These are phyloP conservation scores for Sclerospora graminicola DNA, from an alignment of 352 stramenopile genomes.

Conservation along the genomic window DNA sequence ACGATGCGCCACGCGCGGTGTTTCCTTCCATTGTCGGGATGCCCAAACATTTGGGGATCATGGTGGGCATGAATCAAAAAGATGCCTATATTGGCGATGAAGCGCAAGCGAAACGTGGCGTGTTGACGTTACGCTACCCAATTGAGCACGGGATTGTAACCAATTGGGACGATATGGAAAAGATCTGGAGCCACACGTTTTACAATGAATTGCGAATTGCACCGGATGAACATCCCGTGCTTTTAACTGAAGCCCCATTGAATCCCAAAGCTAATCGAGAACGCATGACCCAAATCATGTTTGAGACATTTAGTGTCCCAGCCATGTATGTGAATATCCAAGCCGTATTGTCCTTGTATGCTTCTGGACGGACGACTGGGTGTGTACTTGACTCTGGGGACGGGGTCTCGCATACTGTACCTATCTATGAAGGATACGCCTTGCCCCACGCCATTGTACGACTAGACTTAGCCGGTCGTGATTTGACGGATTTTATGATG, in stretches of 20 bases:
- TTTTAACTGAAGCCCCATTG: constrained; percentile 90
- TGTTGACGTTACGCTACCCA: constrained; percentile 93
- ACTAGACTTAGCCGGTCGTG: constrained; percentile 89
- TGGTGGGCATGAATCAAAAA: constrained; percentile 96
- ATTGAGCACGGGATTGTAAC: constrained; percentile 99
- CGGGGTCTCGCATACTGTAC: constrained; percentile 88
- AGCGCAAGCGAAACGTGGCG: constrained; percentile 88
- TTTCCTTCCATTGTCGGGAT: constrained; percentile 95
- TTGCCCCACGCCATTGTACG: constrained; percentile 91
- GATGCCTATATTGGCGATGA: constrained; percentile 91
- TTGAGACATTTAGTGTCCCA: constrained; percentile 92
- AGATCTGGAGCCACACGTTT: constrained; percentile 99
- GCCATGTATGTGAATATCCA: constrained; percentile 92
- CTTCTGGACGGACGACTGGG: constrained; percentile 90
- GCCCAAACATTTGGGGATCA: constrained; percentile 94
- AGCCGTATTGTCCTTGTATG: constrained; percentile 91
- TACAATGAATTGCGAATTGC: constrained; percentile 95
- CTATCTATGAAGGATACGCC: constrained; percentile 96
- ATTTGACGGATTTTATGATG: constrained; percentile 95
- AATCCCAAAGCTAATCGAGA: constrained; percentile 92
- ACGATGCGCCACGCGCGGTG: constrained; percentile 93
- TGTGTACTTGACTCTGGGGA: constrained; percentile 92
- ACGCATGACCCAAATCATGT: constrained; percentile 94
- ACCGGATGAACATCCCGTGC: constrained; percentile 94
- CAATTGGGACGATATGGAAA: constrained; percentile 99